Base-by-base conservation (phyloP, 805 yeast genomes). In the Dipodascus albidus region DNA sequence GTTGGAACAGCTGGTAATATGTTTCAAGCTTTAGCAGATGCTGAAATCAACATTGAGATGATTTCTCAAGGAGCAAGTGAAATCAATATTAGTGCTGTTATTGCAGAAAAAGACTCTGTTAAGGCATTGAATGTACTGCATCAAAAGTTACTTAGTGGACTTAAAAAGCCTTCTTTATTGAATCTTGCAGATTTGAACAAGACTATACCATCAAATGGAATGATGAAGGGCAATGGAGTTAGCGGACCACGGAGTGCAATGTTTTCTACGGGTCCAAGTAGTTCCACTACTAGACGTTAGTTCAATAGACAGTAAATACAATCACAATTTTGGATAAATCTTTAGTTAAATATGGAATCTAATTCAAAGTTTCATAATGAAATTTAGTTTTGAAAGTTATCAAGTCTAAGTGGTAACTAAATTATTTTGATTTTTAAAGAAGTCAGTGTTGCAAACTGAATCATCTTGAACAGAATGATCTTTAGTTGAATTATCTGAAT, bases 61-160 rank as follows among this genome's bases (percentile, higher is more conserved):
- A 93, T 93, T 70, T 80, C 89, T 54, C 99, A 93, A 76, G 99
- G 99, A 62, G 96, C 98, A 19, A 91, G 91, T 64, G 99, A 93
- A 71, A 93, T 93, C 64, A 93, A 93, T 68, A 93, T 93, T 52
- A 86, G 96, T 33, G 95, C 97, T 59, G 99, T 93, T 52, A 88
- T 93, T 57, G 86, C 85, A 58, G 88, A 86, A 59, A 71, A 73
- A 53, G 93, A 93, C 64, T 82, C 95, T 14, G 71, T 87, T 27
- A 85, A 86, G 67, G 98, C 98, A 2, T 75, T 93, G 59, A 82
- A 82, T 65, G 84, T 89, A 3, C 81, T 93, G 55, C 99, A 93
- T 66, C 84, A 83, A 48, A 81, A 79, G 55, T 70, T 91, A 57
- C 70, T 91, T 59, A 48, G 56, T 51, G 19, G 23, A 20, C 31